phyloP scores from a whole-genome alignment of 202 grass and related monocot species.

The Schoenoplectus tabernaemontani region DNA sequence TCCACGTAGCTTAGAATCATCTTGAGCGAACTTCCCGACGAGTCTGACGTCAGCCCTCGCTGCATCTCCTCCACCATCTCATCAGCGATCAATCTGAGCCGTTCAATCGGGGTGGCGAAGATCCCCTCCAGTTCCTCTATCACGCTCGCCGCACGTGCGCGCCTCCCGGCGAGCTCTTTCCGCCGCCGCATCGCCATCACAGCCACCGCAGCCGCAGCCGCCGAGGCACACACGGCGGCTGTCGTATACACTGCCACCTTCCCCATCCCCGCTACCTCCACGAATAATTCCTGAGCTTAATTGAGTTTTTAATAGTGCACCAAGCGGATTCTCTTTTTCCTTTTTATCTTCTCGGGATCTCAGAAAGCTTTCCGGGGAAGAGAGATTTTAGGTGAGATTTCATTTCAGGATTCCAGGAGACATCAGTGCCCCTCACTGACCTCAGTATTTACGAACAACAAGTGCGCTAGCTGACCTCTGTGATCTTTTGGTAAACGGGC shows the following conservation, averaged over 20 bases:
- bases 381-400: conserved; percentile 5
- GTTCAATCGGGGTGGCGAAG: conserved; percentile 53
- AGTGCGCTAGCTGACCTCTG: not conserved
- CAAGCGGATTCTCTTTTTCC: not conserved
- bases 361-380: conserved; percentile 17
- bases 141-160: conserved; percentile 32
- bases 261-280: conserved; percentile 26
- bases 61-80: conserved; percentile 97
- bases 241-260: conserved; percentile 43
- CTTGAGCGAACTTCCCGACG: conserved; percentile 48
- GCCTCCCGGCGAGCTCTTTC: conserved; percentile 32
- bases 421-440: not conserved
- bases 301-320: not conserved
- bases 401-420: not conserved
- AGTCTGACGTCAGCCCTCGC: conserved; percentile 60
- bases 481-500: not conserved
- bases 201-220: conserved; percentile 43
- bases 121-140: conserved; percentile 61
- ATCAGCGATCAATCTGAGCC: conserved; percentile 79
- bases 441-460: not conserved
- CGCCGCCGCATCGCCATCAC: conserved; percentile 37
- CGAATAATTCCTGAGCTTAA: not conserved
- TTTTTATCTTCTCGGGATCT: conserved; percentile 22
- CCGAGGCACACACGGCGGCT: conserved; percentile 55
- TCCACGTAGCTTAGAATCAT: conserved; percentile 98